Percentiles rank a stretch among this genome's conserved stretches.
These are phyloP conservation scores for Polyporus arcularius DNA, from an alignment of 768 basidiomycete genomes.

Conservation along the genomic window DNA sequence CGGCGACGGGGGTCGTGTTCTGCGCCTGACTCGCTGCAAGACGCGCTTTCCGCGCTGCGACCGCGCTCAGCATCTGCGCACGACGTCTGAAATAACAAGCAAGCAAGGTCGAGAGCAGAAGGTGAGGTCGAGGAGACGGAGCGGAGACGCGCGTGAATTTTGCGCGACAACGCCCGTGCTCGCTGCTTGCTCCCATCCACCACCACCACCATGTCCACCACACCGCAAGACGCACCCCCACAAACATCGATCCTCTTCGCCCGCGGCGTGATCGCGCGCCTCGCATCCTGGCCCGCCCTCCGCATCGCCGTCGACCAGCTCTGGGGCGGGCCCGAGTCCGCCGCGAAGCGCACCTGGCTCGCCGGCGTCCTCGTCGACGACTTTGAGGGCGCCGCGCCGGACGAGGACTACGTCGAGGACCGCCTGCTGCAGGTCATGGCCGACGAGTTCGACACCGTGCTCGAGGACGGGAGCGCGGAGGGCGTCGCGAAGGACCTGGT, in stretches of 20 bases:
- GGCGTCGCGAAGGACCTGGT: constrained; percentile 74
- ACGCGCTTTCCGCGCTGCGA: constrained; percentile 71
- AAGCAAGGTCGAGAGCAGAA: not conserved
- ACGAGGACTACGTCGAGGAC: constrained; percentile 79
- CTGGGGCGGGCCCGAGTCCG: constrained; percentile 82
- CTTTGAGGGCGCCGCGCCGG: constrained; percentile 62
- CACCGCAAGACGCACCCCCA: constrained; percentile 35
- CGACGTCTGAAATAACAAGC: no score
- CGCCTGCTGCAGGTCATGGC: constrained; percentile 79
- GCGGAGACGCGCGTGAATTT: not conserved
- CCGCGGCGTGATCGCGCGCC: constrained; percentile 79
- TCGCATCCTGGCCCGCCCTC: constrained; percentile 83
- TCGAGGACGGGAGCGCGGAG: constrained; percentile 86
- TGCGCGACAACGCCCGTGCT: not conserved
- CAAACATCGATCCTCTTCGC: constrained; percentile 72
- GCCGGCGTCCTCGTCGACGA: constrained; percentile 79
- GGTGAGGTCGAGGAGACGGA: not conserved
- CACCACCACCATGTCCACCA: constrained; percentile 18
- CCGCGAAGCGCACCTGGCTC: constrained; percentile 81
- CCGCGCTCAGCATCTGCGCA: constrained; percentile 62
- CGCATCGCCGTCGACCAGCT: constrained; percentile 81
- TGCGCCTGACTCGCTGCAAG: constrained; percentile 22
- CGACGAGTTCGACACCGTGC: constrained; percentile 82
- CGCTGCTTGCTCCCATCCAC: no score
- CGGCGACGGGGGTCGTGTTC: constrained; percentile 19